Evolutionary conservation across 106 monocot genomes (phyloP).

Genomic region (Gastrodia elata): DNA sequence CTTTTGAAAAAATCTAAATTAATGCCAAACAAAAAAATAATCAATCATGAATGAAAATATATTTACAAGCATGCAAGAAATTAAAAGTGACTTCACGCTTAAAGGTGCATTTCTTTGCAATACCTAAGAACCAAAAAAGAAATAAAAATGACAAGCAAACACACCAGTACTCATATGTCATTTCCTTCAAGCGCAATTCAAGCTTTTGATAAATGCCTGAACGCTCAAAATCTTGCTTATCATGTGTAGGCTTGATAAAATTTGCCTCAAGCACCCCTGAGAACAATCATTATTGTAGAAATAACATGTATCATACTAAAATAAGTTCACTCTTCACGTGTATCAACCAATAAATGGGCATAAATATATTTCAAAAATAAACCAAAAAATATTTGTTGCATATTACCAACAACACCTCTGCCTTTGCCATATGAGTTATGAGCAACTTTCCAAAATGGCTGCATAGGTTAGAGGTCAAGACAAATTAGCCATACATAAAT

Average conservation of each 20-base stretch:
- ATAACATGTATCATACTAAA: not conserved
- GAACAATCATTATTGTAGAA: slow-evolving; percentile 2
- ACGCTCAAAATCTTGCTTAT: slow-evolving; percentile 61
- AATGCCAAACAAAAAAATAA: not conserved
- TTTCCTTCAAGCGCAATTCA: slow-evolving; percentile 38
- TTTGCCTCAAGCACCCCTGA: slow-evolving; percentile 49
- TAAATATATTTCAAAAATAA: not conserved
- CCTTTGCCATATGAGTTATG: slow-evolving; percentile 15
- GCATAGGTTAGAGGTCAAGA: not conserved
- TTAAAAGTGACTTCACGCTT: not conserved
- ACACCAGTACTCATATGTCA: slow-evolving; percentile 60
- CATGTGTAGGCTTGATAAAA: slow-evolving; percentile 61
- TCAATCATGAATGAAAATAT: not conserved
- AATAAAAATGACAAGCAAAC: not conserved
- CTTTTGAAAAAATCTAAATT: not conserved
- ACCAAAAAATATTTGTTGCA: not conserved
- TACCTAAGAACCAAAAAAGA: not conserved
- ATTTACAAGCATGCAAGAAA: not conserved
- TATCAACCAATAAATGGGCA: not conserved
- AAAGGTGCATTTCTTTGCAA: too few species aligned
- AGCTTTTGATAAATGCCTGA: slow-evolving; percentile 45
- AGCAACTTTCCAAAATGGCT: slow-evolving; percentile 44
- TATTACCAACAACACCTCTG: slow-evolving; percentile 49
- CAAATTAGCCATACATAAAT: not conserved
- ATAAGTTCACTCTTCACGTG: not conserved